Percentiles rank a stretch among this genome's conserved stretches.
Evolutionary conservation across 2,329 filamentous ascomycete species (phyloP).

Genomic region (Xylariaceae sp.): DNA sequence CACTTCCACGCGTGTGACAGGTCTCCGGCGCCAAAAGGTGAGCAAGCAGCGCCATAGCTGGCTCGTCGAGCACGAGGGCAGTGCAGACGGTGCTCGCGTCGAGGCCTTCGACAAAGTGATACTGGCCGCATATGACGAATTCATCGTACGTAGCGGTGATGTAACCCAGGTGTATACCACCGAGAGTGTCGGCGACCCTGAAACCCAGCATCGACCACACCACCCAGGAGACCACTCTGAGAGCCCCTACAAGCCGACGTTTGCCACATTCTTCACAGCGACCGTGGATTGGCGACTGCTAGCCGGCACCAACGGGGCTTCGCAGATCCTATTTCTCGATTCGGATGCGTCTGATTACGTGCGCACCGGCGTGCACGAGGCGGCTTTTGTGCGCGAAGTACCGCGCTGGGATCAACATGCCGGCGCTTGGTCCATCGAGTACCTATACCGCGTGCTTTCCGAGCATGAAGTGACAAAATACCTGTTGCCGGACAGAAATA

Average conservation of each 20-base stretch:
- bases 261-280: conserved; percentile 14
- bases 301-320: no score
- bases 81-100: background rate
- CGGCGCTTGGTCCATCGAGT: conserved; percentile 6
- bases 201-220: background rate
- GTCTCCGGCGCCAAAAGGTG: conserved; percentile 9
- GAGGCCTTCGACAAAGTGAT: conserved; percentile 16
- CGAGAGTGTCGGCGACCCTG: no score
- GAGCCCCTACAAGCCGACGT: conserved; percentile 5
- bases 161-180: no score
- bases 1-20: conserved; percentile 6
- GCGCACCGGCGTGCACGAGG: background rate
- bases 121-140: conserved; percentile 8
- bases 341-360: background rate
- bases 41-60: conserved; percentile 7
- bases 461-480: conserved; percentile 5
- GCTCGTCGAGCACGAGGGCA: conserved; percentile 9
- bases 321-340: no score
- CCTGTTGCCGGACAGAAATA: conserved; percentile 4
- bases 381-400: background rate
- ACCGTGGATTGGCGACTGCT: no score
- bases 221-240: background rate
- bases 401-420: conserved; percentile 1
- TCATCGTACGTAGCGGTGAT: no score
- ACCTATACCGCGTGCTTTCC: conserved; percentile 15